These are phyloP conservation scores for Karstenula rhodostoma DNA, from an alignment of 2,329 filamentous ascomycete species.

Conservation along the genomic window DNA sequence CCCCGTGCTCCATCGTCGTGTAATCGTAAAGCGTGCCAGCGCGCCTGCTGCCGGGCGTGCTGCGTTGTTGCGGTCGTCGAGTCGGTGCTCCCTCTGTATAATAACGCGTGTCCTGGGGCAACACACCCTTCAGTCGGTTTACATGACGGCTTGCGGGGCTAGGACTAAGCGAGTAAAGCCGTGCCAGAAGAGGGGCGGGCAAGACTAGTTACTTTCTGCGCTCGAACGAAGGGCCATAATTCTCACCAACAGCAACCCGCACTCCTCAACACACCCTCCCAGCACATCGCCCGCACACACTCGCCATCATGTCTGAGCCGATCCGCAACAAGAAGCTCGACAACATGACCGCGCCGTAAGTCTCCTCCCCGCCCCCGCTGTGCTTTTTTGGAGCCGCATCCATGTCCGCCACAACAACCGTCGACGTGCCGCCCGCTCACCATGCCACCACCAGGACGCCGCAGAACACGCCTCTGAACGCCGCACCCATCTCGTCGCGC, in stretches of 20 bases:
- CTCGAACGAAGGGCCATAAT: constrained; percentile 40
- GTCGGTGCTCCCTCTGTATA: too few relatives aligned
- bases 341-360: constrained; percentile 70
- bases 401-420: constrained; percentile 32
- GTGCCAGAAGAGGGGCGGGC: constrained; percentile 31
- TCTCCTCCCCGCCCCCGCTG: constrained; percentile 41
- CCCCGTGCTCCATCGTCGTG: not conserved
- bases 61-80: not conserved
- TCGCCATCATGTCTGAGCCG: constrained; percentile 68
- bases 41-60: not conserved
- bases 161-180: constrained; percentile 22
- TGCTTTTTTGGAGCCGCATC: constrained; percentile 30
- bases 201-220: constrained; percentile 33
- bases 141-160: constrained; percentile 16
- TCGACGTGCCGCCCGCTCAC: constrained; percentile 47
- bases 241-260: constrained; percentile 40
- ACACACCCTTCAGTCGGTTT: constrained; percentile 12
- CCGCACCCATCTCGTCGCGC: constrained; percentile 96
- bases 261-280: constrained; percentile 32
- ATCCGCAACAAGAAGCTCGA: constrained; percentile 73
- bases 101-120: constrained; percentile 1
- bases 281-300: constrained; percentile 16
- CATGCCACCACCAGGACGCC: constrained; percentile 73
- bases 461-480: constrained; percentile 95
- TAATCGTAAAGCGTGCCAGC: not conserved